Percentiles rank a stretch among this genome's conserved stretches.
Evolutionary conservation across 768 basidiomycete genomes (phyloP).

Genomic region (Cantharellus anzutake): DNA sequence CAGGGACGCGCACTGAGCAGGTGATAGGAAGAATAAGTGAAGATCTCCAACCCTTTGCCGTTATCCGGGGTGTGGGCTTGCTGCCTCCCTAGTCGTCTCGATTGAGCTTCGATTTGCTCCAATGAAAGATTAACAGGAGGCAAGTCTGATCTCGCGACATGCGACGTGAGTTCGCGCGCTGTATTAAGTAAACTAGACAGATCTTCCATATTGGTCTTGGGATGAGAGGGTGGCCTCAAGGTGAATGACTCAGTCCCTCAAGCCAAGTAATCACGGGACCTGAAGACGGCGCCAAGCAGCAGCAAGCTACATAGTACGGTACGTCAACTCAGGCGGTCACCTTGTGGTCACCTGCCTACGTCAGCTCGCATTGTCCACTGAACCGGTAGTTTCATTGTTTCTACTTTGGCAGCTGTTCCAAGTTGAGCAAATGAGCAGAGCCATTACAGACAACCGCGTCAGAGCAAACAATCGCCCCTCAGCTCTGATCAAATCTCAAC

Average conservation of each 20-base stretch:
- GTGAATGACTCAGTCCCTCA: background rate
- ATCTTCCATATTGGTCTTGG: conserved; percentile 8
- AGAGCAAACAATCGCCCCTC: no score
- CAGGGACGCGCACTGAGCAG: background rate
- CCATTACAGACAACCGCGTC: no score
- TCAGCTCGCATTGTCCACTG: background rate
- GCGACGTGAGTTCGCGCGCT: conserved; percentile 44
- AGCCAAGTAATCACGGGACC: background rate
- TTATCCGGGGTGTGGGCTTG: conserved; percentile 37
- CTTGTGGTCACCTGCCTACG: background rate
- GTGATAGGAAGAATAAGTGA: background rate
- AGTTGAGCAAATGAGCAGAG: no score
- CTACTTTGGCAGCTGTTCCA: no score
- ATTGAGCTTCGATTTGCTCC: conserved; percentile 90
- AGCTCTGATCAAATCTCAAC: no score
- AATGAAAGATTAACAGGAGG: conserved; percentile 79
- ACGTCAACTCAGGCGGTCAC: no score
- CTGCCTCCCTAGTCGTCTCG: conserved; percentile 60
- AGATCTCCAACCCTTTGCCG: conserved; percentile 45
- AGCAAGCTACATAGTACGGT: no score
- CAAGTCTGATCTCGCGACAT: conserved; percentile 60
- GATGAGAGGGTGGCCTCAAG: background rate
- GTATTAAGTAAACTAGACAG: conserved; percentile 12
- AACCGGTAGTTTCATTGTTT: background rate
- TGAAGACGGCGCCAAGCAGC: no score